phyloP scores from a whole-genome alignment of 306 rosid genomes.

The Fragaria ananassa region DNA sequence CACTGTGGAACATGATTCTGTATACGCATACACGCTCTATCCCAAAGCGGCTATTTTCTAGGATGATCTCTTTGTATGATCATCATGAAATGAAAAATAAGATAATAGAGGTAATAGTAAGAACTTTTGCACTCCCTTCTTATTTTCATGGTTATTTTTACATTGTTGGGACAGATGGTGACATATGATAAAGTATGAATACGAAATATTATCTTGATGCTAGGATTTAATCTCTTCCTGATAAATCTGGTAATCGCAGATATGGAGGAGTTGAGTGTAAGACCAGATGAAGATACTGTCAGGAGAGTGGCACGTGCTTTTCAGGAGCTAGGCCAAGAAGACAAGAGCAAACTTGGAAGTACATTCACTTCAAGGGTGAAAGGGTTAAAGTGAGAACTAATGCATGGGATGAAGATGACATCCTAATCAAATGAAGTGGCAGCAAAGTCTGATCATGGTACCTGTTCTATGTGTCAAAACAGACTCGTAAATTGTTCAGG shows the following conservation, averaged over 20 bases:
- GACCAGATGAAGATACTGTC: conserved; percentile 84
- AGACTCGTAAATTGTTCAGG: neutral
- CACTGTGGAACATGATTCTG: conserved; percentile 91
- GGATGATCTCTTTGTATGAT: conserved; percentile 82
- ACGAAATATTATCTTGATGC: neutral
- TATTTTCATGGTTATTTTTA: neutral
- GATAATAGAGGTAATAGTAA: conserved; percentile 59
- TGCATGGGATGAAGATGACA: conserved; percentile 38
- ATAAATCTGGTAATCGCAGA: conserved; percentile 73
- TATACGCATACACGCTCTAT: conserved; percentile 67
- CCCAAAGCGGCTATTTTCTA: conserved; percentile 73
- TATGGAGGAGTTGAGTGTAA: conserved; percentile 74
- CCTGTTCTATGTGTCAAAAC: neutral
- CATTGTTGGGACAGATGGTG: neutral
- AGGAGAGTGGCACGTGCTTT: conserved; percentile 63
- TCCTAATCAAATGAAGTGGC: conserved; percentile 22
- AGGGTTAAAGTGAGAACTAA: conserved; percentile 65
- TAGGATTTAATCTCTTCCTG: conserved; percentile 9
- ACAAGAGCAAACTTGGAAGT: conserved; percentile 65
- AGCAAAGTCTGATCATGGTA: neutral
- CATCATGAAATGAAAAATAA: conserved; percentile 61
- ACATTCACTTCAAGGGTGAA: conserved; percentile 75
- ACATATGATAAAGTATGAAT: neutral
- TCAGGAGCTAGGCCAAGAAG: conserved; percentile 57
- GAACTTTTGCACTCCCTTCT: neutral